Conservation (phyloP, 2,329 filamentous ascomycete species). For the Pseudopithomyces maydicus region DNA sequence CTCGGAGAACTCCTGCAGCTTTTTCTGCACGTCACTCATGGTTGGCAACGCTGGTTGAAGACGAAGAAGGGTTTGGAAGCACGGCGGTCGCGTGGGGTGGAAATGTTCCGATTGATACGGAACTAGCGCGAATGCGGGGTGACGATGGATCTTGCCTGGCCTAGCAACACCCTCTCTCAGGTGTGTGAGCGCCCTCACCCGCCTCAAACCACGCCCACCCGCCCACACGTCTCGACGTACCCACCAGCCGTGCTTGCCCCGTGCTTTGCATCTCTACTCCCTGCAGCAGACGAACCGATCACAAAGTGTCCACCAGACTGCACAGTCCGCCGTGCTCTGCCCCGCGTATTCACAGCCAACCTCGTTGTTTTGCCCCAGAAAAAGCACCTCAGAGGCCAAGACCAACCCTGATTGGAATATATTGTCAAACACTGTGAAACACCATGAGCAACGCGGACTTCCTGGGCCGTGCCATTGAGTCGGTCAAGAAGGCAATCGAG, state of each 20-base stretch:
- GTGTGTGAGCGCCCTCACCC: neutral
- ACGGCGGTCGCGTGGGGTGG: neutral
- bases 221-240: neutral
- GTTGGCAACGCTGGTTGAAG: slow-evolving; percentile 6
- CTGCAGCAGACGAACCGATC: too few species aligned
- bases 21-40: slow-evolving; percentile 68
- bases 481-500: slow-evolving; percentile 97
- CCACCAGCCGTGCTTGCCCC: neutral
- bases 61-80: neutral
- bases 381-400: neutral
- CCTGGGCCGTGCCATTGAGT: slow-evolving; percentile 92
- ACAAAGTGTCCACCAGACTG: neutral
- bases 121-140: slow-evolving; percentile 14
- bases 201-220: neutral
- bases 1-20: slow-evolving; percentile 81
- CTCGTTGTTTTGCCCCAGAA: neutral
- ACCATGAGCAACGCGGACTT: slow-evolving; percentile 95
- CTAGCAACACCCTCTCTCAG: slow-evolving; percentile 12
- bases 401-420: neutral
- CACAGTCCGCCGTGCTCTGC: neutral
- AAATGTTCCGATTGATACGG: neutral
- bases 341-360: neutral
- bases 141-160: slow-evolving; percentile 1
- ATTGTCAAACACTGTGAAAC: neutral
- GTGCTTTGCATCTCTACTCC: too few species aligned